Percentiles rank a stretch among this genome's conserved stretches.
phyloP scores from a whole-genome alignment of 331 rosid species.

The Stylosanthes scabra region DNA sequence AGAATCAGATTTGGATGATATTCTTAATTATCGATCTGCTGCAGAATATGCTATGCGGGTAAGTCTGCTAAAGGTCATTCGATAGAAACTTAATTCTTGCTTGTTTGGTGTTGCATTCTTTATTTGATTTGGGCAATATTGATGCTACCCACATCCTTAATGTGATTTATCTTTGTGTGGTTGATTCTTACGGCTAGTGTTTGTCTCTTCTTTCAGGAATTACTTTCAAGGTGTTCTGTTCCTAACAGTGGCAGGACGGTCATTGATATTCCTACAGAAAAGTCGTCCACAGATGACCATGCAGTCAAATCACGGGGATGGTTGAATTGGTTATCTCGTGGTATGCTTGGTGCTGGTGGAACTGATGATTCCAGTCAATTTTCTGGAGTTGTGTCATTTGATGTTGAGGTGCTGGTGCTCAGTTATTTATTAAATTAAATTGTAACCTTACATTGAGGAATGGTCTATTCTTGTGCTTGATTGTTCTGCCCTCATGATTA shows the following conservation, averaged over 20 bases:
- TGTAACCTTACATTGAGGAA: not conserved
- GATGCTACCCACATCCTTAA: not conserved
- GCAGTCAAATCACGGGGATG: slow-evolving; percentile 80
- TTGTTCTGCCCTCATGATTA: slow-evolving; percentile 3
- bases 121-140: slow-evolving; percentile 27
- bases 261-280: slow-evolving; percentile 52
- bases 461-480: slow-evolving; percentile 19
- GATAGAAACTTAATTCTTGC: slow-evolving; percentile 25
- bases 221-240: slow-evolving; percentile 54
- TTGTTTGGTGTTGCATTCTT: slow-evolving; percentile 28
- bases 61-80: slow-evolving; percentile 34
- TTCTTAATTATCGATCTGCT: slow-evolving; percentile 77
- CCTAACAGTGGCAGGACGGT: slow-evolving; percentile 41
- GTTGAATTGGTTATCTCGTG: slow-evolving; percentile 97
- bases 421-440: slow-evolving; percentile 11
- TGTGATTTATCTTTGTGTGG: slow-evolving; percentile 16
- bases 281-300: slow-evolving; percentile 64
- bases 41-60: slow-evolving; percentile 91
- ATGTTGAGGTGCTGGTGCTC: slow-evolving; percentile 70
- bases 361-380: slow-evolving; percentile 95
- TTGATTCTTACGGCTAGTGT: slow-evolving; percentile 34
- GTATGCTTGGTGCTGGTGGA: slow-evolving; percentile 99
- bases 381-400: slow-evolving; percentile 95
- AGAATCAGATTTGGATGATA: slow-evolving; percentile 87
- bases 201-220: slow-evolving; percentile 54